Conservation (phyloP, 352 stramenopile genomes). For the Hyaloperonospora arabidopsidis region DNA sequence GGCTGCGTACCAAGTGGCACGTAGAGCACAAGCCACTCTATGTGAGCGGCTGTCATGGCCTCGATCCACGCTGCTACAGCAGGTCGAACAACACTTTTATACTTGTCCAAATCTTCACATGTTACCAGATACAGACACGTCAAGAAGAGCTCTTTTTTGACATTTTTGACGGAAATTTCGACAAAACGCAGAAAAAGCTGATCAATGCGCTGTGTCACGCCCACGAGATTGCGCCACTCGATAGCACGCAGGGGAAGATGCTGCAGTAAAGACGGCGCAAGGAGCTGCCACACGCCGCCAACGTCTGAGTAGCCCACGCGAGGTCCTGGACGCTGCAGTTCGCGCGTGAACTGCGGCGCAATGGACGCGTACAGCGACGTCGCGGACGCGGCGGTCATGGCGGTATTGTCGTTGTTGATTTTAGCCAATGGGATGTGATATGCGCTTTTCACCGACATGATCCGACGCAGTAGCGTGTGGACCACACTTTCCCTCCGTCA, state of each 20-base stretch:
- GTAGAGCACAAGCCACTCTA: conserved; percentile 80
- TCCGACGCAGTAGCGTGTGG: too few species aligned
- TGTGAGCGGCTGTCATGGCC: conserved; percentile 49
- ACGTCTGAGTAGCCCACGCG: conserved; percentile 66
- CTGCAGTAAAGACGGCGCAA: conserved; percentile 50
- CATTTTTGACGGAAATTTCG: conserved; percentile 10
- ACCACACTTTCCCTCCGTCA: too few species aligned
- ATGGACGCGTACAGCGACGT: conserved; percentile 66
- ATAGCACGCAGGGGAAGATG: conserved; percentile 67
- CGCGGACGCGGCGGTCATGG: conserved; percentile 21
- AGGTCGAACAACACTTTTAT: conserved; percentile 44
- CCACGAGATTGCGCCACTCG: conserved; percentile 76
- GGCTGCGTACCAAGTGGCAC: conserved; percentile 74
- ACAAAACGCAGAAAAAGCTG: conserved; percentile 55
- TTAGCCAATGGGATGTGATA: too few species aligned
- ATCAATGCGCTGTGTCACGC: conserved; percentile 60
- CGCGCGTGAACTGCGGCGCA: conserved; percentile 60
- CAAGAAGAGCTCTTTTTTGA: conserved; percentile 31
- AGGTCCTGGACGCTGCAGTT: conserved; percentile 52
- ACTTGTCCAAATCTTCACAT: conserved; percentile 75
- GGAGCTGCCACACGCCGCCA: conserved; percentile 76
- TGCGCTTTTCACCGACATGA: too few species aligned
- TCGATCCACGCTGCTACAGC: conserved; percentile 58
- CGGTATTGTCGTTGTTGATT: too few species aligned
- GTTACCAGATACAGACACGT: conserved; percentile 75